A percentile compares a stretch with the other conserved stretches of the same genome.
phyloP scores from a whole-genome alignment of 306 rosid species.

The Glycyrrhiza uralensis region DNA sequence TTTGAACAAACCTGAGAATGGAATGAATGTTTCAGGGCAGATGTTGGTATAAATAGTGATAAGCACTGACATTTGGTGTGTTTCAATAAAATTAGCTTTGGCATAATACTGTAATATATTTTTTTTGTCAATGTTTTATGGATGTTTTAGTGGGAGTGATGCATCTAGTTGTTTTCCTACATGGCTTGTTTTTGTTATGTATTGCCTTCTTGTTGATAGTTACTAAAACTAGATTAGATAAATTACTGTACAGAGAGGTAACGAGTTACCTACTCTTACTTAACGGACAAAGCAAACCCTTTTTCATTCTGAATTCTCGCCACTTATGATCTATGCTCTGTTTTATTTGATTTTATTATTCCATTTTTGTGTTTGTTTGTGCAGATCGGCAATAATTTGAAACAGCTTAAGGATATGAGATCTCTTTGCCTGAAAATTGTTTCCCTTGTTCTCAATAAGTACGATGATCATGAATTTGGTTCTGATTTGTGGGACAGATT shows the following conservation, averaged over 20 bases:
- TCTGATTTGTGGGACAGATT: conserved; percentile 73
- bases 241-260: neutral
- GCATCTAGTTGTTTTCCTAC: neutral
- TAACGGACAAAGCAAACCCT: no score
- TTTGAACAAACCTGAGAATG: neutral
- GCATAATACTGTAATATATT: neutral
- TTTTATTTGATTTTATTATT: conserved; percentile 17
- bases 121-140: neutral
- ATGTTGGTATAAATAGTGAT: neutral
- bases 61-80: neutral
- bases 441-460: conserved; percentile 61
- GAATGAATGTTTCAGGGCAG: neutral
- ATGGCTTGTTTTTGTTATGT: conserved; percentile 4
- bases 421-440: conserved; percentile 78
- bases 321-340: neutral
- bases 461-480: conserved; percentile 68
- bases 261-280: no score
- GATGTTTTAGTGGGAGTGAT: neutral
- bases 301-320: neutral
- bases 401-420: conserved; percentile 88
- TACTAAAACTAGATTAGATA: neutral
- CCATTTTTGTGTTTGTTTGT: conserved; percentile 12
- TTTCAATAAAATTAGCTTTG: neutral
- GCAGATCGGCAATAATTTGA: conserved; percentile 50
- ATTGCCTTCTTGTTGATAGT: neutral